These are phyloP conservation scores for Sistotremastrum niveocremeum DNA, from an alignment of 768 basidiomycete species.

Conservation along the genomic window DNA sequence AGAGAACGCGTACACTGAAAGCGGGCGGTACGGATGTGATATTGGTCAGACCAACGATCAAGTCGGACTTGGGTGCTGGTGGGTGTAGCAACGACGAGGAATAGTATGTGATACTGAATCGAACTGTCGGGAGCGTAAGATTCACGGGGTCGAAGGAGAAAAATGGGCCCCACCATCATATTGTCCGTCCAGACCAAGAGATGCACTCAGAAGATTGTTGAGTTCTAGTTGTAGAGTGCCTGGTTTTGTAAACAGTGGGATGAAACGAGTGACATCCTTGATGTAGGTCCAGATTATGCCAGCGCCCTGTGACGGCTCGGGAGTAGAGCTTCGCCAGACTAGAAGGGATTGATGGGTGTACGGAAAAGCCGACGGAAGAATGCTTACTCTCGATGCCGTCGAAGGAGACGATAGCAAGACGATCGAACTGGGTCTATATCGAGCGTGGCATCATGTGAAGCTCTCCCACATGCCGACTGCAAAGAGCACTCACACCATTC, in stretches of 20 bases:
- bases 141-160: background rate
- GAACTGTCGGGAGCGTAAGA: conserved; percentile 27
- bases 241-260: conserved; percentile 51
- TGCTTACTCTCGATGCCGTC: conserved; percentile 62
- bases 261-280: conserved; percentile 65
- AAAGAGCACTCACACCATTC: conserved; percentile 31
- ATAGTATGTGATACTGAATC: conserved; percentile 59
- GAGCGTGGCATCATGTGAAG: background rate
- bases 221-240: conserved; percentile 64
- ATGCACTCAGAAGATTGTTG: conserved; percentile 46
- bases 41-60: conserved; percentile 58
- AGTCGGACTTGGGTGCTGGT: conserved; percentile 43
- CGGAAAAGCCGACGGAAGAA: background rate
- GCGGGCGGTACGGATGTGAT: conserved; percentile 64
- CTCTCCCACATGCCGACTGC: background rate
- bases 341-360: background rate
- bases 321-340: conserved; percentile 76
- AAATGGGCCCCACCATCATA: conserved; percentile 42
- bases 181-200: conserved; percentile 38
- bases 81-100: conserved; percentile 42
- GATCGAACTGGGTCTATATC: conserved; percentile 47
- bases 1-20: conserved; percentile 38
- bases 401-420: conserved; percentile 60
- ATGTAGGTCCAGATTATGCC: conserved; percentile 71
- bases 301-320: conserved; percentile 50